Percentiles rank a stretch among this genome's conserved stretches.
Conservation (phyloP, 495 filamentous ascomycete genomes). For the Jackrogersella minutella region DNA sequence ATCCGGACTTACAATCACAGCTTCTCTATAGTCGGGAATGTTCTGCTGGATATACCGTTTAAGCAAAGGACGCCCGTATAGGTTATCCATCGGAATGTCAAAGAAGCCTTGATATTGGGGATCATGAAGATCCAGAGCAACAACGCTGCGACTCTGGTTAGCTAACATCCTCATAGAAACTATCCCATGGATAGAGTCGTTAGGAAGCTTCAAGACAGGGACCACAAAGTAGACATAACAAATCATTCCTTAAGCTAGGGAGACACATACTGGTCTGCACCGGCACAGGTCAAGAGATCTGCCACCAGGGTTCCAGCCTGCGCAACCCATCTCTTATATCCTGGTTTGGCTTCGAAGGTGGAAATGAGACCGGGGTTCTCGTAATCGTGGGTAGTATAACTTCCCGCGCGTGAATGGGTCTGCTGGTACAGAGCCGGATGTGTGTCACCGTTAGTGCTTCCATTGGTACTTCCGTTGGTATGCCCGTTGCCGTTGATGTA, state of each 20-base stretch:
- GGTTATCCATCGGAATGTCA: constrained; percentile 96
- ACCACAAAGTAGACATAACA: not conserved
- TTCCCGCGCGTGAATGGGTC: constrained; percentile 35
- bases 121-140: constrained; percentile 97
- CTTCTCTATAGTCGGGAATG: constrained; percentile 85
- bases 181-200: not conserved
- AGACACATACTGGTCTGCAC: constrained; percentile 79
- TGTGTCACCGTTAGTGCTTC: constrained; percentile 19
- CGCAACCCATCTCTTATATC: constrained; percentile 98
- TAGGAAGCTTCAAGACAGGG: not conserved
- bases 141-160: constrained; percentile 58
- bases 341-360: constrained; percentile 83
- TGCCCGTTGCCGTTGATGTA: constrained; percentile 45
- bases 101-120: constrained; percentile 99
- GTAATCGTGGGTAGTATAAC: constrained; percentile 65
- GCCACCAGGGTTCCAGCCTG: constrained; percentile 96
- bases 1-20: constrained; percentile 94
- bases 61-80: constrained; percentile 87
- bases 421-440: constrained; percentile 29
- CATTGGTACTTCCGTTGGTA: constrained; percentile 50
- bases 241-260: constrained; percentile 13
- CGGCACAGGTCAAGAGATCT: constrained; percentile 92
- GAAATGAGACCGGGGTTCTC: constrained; percentile 62
- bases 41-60: constrained; percentile 89
- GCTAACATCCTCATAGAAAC: constrained; percentile 13